Base-by-base conservation (phyloP, 2,329 filamentous ascomycete genomes). In the Podosphaera aphanis region DNA sequence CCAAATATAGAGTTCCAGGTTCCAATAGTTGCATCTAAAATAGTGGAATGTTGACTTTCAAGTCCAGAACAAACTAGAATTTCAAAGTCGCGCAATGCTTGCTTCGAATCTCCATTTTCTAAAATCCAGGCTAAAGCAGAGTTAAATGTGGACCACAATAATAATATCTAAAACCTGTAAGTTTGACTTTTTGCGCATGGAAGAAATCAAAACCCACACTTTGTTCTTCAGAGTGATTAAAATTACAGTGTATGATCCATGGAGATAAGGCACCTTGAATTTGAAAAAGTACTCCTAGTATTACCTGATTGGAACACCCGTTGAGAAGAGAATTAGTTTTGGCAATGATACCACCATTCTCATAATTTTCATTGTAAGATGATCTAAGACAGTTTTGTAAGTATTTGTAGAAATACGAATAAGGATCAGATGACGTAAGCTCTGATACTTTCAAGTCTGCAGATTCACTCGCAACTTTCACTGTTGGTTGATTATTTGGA, bases 1-100 rank as follows among this genome's bases (percentile, higher is more conserved):
- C 75, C 75, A 55, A 83, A 84, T 0, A 77, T 70, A 0, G 61
- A 58, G 52, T 85, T 86, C 84, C 84, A 94, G 49, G 71, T 66
- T 15, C 61, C 56, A 21, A 77, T 65, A 1, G 73, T 62, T 55
- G 56, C 66, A 59, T 61, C 74, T 50, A 63, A 81, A 53, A 64
- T 70, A 54, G 68, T 38, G 55, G 68, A 50, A 46, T 57, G 79
- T 59, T 64, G 77, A 63, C 64, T 77, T 51, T 60, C 69, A 60
- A 70, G 78, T 1, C 67, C 71, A 10, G 69, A 66, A 37, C 65
- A 68, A 15, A 78, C 56, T 3, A 78, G 56, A 2, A 61, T 58
- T 51, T 78, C 71, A 2, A 84, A 59, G 1, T 64, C 58, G 7
- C 62, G 63, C 10, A 77, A 64, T 4, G 74, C 64, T 16, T 64